These are phyloP conservation scores for Geotrichum phurueaensis DNA, from an alignment of 1,139 yeast genomes.

Conservation along the genomic window DNA sequence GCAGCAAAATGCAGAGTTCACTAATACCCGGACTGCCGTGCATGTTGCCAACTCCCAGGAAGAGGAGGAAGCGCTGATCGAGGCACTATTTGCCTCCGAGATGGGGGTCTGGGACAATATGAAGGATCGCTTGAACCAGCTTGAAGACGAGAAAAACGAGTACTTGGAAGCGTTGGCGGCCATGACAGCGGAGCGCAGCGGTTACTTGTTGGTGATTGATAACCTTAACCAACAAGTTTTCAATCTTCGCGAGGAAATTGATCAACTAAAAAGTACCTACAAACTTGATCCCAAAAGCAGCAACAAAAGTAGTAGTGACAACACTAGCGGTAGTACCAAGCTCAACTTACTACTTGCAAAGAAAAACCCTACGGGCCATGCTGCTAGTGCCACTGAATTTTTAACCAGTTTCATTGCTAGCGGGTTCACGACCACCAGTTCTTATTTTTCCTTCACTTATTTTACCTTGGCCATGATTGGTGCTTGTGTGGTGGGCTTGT, in stretches of 20 bases:
- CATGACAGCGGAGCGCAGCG: conserved; percentile 4
- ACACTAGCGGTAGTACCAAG: background rate
- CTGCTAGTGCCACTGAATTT: background rate
- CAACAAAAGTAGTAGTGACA: background rate
- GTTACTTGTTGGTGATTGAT: conserved; percentile 2
- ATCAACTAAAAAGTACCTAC: background rate
- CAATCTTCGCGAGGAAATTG: conserved; percentile 1
- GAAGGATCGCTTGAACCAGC: background rate
- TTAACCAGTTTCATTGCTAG: background rate
- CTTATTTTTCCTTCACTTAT: background rate
- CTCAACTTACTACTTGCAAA: background rate
- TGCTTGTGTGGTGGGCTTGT: background rate
- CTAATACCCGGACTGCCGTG: background rate
- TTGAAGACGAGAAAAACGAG: conserved; percentile 5
- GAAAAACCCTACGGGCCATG: too few relatives aligned
- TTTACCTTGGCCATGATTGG: background rate
- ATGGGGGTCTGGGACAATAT: background rate
- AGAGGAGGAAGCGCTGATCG: background rate
- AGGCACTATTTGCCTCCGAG: background rate
- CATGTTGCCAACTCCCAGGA: background rate
- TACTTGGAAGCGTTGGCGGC: background rate
- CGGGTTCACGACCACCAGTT: background rate
- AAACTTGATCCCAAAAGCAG: background rate
- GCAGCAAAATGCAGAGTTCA: conserved; percentile 10
- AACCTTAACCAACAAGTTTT: conserved; percentile 1